These are phyloP conservation scores for Aspergillus sp. DNA, from an alignment of 2,329 filamentous ascomycete species.

Conservation along the genomic window DNA sequence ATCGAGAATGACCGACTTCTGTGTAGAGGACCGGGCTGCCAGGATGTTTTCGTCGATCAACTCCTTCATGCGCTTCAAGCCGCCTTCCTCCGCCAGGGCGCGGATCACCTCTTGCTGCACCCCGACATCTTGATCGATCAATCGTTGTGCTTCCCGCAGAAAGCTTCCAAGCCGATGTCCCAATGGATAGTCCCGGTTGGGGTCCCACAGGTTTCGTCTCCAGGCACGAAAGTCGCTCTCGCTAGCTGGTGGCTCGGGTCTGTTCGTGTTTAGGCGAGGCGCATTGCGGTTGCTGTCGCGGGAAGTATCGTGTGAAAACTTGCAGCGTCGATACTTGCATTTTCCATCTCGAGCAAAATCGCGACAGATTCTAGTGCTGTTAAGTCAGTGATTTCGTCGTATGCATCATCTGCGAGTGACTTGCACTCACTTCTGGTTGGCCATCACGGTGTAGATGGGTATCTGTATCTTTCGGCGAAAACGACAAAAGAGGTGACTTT, in stretches of 20 bases:
- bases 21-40: neutral
- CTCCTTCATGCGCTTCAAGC: slow-evolving; percentile 32
- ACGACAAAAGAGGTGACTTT: too few relatives aligned
- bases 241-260: neutral
- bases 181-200: neutral
- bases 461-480: too few relatives aligned
- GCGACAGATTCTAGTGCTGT: neutral
- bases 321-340: neutral
- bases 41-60: slow-evolving; percentile 14
- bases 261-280: neutral
- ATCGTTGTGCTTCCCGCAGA: slow-evolving; percentile 27
- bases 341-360: neutral
- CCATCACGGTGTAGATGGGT: neutral
- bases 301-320: neutral
- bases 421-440: neutral
- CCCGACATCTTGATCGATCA: slow-evolving; percentile 26
- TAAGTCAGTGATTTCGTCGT: neutral
- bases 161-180: slow-evolving; percentile 16
- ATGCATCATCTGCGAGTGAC: neutral
- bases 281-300: neutral
- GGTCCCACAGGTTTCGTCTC: slow-evolving; percentile 4
- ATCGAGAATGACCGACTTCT: slow-evolving; percentile 20
- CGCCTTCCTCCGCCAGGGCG: slow-evolving; percentile 32
- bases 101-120: slow-evolving; percentile 33
- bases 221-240: neutral